A percentile compares a stretch with the other conserved stretches of the same genome.
Conservation (phyloP, 805 yeast genomes). For the Candida argentea region DNA sequence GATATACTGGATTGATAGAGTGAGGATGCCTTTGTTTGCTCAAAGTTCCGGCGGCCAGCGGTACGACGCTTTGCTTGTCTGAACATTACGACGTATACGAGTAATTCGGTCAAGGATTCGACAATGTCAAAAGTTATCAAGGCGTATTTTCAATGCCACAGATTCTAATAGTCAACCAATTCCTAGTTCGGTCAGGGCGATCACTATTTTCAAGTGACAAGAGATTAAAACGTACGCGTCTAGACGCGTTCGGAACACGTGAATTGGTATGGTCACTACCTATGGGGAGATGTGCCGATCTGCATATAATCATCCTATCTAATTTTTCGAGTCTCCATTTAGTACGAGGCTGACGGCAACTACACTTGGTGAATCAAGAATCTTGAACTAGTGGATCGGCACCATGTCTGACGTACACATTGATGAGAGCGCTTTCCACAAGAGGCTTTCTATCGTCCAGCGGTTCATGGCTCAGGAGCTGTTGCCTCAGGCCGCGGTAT, state of each 20-base stretch:
- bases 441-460: constrained; percentile 37
- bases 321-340: background rate
- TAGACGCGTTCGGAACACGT: background rate
- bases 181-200: too few species aligned
- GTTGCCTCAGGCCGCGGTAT: constrained; percentile 35
- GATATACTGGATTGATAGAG: constrained; percentile 18
- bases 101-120: too few species aligned
- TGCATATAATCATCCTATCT: background rate
- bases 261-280: background rate
- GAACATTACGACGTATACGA: constrained; percentile 49
- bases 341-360: too few species aligned
- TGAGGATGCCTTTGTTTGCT: constrained; percentile 17
- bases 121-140: too few species aligned
- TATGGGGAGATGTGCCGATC: background rate
- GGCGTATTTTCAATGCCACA: too few species aligned
- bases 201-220: too few species aligned
- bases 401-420: constrained; percentile 53
- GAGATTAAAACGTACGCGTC: too few species aligned
- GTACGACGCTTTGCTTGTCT: constrained; percentile 68
- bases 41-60: constrained; percentile 63
- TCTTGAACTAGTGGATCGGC: too few species aligned
- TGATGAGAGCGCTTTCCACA: constrained; percentile 42
- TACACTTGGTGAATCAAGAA: too few species aligned
- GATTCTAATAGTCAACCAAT: too few species aligned
- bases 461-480: constrained; percentile 16